Base-by-base conservation (phyloP, 768 basidiomycete species). In the Tylopilus intermedius region DNA sequence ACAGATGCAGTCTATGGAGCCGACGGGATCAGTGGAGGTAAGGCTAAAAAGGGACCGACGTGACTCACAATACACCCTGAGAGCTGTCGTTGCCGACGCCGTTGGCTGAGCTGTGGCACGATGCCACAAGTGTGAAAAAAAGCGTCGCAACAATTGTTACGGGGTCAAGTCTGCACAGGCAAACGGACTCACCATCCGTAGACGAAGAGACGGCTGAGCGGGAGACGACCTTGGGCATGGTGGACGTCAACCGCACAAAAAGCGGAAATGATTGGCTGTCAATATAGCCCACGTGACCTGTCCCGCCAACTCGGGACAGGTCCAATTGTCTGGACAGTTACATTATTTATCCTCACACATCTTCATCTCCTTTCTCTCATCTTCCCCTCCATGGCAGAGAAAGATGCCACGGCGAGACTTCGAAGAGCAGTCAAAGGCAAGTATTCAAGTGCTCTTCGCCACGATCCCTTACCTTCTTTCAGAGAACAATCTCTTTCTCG, bases 401-500 rank as follows among this genome's bases (percentile, higher is more conserved):
- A 83, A 72, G 88, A 90, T 73, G 76, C 86, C 42, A 79, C 84
- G 18, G 80, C 76, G 46, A 77, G 90, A 56, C 79, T 91, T 53
- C 80, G 88, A 52, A 80, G 86, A 62, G 89, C 89, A 47, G 88
- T 91, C 49, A 87, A 88, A 76, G 89, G 89, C 83, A 49, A 30
- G 67, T 57, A 29, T 44, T 13, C 42, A 45, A 27, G 9, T 40
- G 21, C 39, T 27, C 40, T 35, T 49, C 32, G 13, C 46, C 26
- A 24, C 55, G 32, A 7, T 40, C 26, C 32, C 53, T 69, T 39
- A 58, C 61, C 55, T 62, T 27, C 59, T 40, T 51, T 35, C 65
- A 97, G 94, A 95, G 74, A 94, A 95, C 73, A 95, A 95, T 72
- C 82, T 96, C 58, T 87, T 94, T 61, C 83, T 95, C 56, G 90